Evolutionary conservation across 768 basidiomycete species (phyloP), one percentile per base, ranked within the genome.

Genomic region (Amanita brunnescens): DNA sequence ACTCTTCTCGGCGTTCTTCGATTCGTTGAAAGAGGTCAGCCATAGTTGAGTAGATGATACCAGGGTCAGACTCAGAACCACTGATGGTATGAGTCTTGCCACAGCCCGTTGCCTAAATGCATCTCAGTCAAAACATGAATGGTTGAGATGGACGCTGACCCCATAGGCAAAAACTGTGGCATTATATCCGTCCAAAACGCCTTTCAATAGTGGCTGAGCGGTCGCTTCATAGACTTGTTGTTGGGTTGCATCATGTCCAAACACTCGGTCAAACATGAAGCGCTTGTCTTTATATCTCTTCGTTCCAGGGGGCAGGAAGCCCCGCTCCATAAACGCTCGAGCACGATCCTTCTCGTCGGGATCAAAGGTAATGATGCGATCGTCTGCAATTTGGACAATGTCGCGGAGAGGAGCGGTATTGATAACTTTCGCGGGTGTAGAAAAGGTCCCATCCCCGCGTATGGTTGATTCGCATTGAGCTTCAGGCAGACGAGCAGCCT

Each of bases 81-180:
- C 92, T 96, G 66, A 99, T 97, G 16, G 96, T 99, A 67, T 98
- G 94, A 4, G 96, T 99, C 69, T 99, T 99, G 57, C 96, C 96
- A 64, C 96, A 98, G n/a, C 96, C 96, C n/a, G 96, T 98, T 20
- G 96, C 96, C 96, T 98, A 61, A 16, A 56, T 42, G 12, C 18
- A 14, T n/a, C 14, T 49, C 29, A 51, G 24, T 57, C 49, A 47
- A 21, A 46, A 43, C 47, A 44, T 23, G 53, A 24, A 18, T 49
- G 16, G 34, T 33, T 7, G 44, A 52, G 47, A 46, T 30, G 46
- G 18, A 54, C 55, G 73, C 89, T 65, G 67, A 98, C 96, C 33
- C 96, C 96, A 65, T 99, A 99, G 3, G 96, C 96, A 72, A 99
- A 98, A 7, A 97, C 88, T 9, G 96, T 99, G 39, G 93, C 87